Base-by-base conservation (phyloP, 78 protist genomes). In the Cyanophora paradoxa region DNA sequence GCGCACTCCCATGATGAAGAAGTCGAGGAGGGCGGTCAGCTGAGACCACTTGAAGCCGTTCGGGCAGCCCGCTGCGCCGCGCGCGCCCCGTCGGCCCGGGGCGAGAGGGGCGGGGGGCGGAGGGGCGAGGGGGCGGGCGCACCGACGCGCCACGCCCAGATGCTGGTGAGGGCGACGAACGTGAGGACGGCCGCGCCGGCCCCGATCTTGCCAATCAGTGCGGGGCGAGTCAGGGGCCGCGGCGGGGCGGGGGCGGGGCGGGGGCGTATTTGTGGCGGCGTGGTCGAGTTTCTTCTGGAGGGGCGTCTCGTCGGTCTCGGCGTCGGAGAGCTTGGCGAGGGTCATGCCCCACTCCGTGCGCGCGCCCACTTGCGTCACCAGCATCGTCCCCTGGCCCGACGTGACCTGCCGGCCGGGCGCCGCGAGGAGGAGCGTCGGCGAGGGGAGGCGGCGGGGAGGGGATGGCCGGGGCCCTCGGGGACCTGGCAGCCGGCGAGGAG, bases 201-300 rank as follows among this genome's bases (percentile, higher is more conserved):
- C 50, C 93, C 94, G 58, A 83, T 46, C 42, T 85, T 77, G 28
- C 92, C 93, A 31, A 90, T 85, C 34, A 44, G n/a, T 30, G 66
- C 76, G 8, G 88, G 8, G 44, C 69, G 19, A 52, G 28, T 52
- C 16, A 16, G 50, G 13, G 8, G 50, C 13, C n/a, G n/a, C 50
- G 13, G 50, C 8, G n/a, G 13, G 13, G 48, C 48, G 48, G 22
- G 50, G 24, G 50, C 50, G 24, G 13, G 13, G 13, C 24, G 50
- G 13, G 13, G 50, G 7, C 7, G 50, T 44, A 14, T 44, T 44
- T 44, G 24, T 44, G 50, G 24, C 7, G 7, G 50, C 50, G 7
- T 7, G 13, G 50, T 13, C 13, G 13, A 7, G n/a, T 8, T 24
- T 52, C 76, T n/a, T n/a, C 65, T 83, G 87, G 48, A 84, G 72